A percentile compares a stretch with the other conserved stretches of the same genome.
Evolutionary conservation across 176 grass and related monocot species (phyloP).

Genomic region (Typha latifolia): DNA sequence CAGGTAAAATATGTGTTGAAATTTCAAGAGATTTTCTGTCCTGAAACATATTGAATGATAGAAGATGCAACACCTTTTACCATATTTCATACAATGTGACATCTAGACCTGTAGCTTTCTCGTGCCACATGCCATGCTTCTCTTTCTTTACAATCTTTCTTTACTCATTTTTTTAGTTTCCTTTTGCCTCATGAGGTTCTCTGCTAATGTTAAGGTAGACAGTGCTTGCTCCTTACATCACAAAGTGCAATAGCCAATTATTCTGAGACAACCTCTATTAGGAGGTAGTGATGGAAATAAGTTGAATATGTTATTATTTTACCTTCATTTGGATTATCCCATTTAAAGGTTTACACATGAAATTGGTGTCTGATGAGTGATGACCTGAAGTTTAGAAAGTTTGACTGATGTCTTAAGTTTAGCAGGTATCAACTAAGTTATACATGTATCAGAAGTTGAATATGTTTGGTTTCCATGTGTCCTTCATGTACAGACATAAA

Average conservation of each 20-base stretch:
- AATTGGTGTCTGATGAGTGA: not conserved
- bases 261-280: not conserved
- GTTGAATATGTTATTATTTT: not conserved
- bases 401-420: not conserved
- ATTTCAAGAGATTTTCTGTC: not conserved
- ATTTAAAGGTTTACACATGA: not conserved
- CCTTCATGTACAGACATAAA: no score
- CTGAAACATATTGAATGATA: not conserved
- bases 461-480: no score
- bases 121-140: not conserved
- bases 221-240: not conserved
- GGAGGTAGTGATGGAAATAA: not conserved
- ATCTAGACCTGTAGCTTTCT: not conserved
- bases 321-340: not conserved
- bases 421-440: not conserved
- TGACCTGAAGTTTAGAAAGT: not conserved
- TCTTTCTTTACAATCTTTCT: not conserved
- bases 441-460: not conserved
- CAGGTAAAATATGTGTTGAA: constrained; percentile 34
- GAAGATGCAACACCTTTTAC: not conserved
- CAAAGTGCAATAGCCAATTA: not conserved
- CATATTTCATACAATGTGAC: not conserved
- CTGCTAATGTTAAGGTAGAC: not conserved
- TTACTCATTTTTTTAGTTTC: not conserved
- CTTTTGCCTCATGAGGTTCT: not conserved